These are phyloP conservation scores for Suillus subaureus DNA, from an alignment of 768 basidiomycete genomes.

Conservation along the genomic window DNA sequence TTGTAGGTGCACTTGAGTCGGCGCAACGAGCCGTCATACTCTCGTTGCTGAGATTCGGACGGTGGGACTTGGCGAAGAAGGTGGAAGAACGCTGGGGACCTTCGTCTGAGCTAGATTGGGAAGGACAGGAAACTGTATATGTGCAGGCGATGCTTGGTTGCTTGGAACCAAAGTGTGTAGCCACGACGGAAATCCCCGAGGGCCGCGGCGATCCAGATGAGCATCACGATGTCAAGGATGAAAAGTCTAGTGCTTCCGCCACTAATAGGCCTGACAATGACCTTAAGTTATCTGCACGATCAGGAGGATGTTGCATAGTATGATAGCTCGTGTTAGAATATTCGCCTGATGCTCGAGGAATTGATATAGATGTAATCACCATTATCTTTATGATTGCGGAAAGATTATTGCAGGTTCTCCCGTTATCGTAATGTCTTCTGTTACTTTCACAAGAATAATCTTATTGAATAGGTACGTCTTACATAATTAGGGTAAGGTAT, in stretches of 20 bases:
- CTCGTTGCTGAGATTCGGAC: constrained; percentile 3
- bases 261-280: neutral
- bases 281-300: neutral
- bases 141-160: constrained; percentile 1
- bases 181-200: neutral
- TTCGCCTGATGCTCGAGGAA: neutral
- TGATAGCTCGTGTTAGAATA: neutral
- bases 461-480: neutral
- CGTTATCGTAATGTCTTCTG: neutral
- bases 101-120: neutral
- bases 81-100: constrained; percentile 7
- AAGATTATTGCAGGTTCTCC: neutral
- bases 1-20: neutral
- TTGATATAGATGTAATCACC: neutral
- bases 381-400: neutral
- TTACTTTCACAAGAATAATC: neutral
- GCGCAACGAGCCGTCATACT: constrained; percentile 6
- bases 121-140: neutral
- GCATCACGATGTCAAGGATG: neutral
- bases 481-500: neutral
- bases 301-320: neutral
- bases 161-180: neutral
- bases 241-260: neutral
- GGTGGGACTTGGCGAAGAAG: constrained; percentile 2
- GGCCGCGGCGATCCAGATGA: neutral